A percentile compares a stretch with the other conserved stretches of the same genome.
These are phyloP conservation scores for Leishmania lainsoni DNA, from an alignment of 208 protist species.

Conservation along the genomic window DNA sequence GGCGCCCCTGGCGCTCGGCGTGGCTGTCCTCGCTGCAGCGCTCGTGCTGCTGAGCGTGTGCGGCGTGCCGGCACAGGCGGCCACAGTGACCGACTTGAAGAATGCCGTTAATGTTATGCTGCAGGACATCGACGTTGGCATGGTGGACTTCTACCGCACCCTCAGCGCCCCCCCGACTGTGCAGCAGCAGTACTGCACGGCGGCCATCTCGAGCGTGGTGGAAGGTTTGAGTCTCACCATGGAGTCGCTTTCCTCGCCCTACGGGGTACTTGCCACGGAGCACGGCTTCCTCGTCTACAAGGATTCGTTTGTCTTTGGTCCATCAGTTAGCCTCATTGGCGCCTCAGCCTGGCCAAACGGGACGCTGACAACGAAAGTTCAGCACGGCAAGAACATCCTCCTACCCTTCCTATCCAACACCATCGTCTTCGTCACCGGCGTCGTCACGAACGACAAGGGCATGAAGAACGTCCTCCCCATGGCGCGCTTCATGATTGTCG, in stretches of 20 bases:
- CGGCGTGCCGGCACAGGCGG: slow-evolving; percentile 7
- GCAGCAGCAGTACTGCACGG: slow-evolving; percentile 28
- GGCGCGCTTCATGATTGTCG: slow-evolving; percentile 24
- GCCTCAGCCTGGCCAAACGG: slow-evolving; percentile 23
- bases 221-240: slow-evolving; percentile 28
- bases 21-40: neutral
- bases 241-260: slow-evolving; percentile 19
- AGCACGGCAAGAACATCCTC: slow-evolving; percentile 17
- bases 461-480: slow-evolving; percentile 21
- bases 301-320: slow-evolving; percentile 25
- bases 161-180: slow-evolving; percentile 15
- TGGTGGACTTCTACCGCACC: slow-evolving; percentile 23
- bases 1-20: neutral
- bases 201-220: slow-evolving; percentile 11
- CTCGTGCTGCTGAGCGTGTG: slow-evolving; percentile 10
- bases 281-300: slow-evolving; percentile 26
- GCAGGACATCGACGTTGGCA: slow-evolving; percentile 13
- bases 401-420: slow-evolving; percentile 23
- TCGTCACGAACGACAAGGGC: slow-evolving; percentile 8
- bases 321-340: slow-evolving; percentile 25
- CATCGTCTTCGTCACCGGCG: slow-evolving; percentile 24
- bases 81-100: slow-evolving; percentile 19
- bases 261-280: slow-evolving; percentile 16
- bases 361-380: slow-evolving; percentile 16
- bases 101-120: slow-evolving; percentile 1